Base-by-base conservation (phyloP, 2,329 filamentous ascomycete species). In the Colletotrichum tamarilloi region DNA sequence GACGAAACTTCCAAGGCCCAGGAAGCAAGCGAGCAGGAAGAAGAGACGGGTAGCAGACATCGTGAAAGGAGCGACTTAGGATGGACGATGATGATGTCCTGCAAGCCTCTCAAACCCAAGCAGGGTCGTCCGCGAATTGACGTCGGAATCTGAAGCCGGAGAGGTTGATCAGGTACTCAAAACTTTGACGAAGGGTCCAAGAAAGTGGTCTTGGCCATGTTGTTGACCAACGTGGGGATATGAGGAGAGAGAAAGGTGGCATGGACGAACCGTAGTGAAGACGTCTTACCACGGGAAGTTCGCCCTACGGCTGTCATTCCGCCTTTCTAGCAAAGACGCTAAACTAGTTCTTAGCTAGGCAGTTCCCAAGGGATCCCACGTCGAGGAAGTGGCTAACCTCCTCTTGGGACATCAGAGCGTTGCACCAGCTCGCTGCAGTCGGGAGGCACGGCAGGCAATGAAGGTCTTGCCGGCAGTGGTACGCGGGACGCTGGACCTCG, bases 1-100 rank as follows among this genome's bases (percentile, higher is more conserved):
- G 3, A 69, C 67, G 7, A 38, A 35, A 12, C 26, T 38, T 5
- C 26, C 22, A 26, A 70, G 19, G 7, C 71, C 71, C 1, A 73
- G 49, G 0, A 73, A 42, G 57, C 67, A 73, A n/a, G 62, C 56
- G 22, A 73, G 35, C 46, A 70, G 12, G 28, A 56, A 24, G 49
- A 73, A 16, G 35, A 73, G 38, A 14, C 71, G 67, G 28, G 14
- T n/a, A 35, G 58, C 22, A 46, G 60, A 49, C 71, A 73, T 72
- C 4, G n/a, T 52, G 35, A 53, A 53, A 46, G n/a, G 19, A 57
- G 12, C 35, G n/a, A 30, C 22, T 30, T 19, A 8, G 42, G 8
- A 49, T 49, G 19, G 63, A 3, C 11, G 30, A 19, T 28, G n/a
- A 7, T 16, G 16, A 22, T 60, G 14, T 12, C 56, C 7, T 46